Conservation (phyloP, 1,284 basidiomycete genomes). For the Pseudozyma sp. region DNA sequence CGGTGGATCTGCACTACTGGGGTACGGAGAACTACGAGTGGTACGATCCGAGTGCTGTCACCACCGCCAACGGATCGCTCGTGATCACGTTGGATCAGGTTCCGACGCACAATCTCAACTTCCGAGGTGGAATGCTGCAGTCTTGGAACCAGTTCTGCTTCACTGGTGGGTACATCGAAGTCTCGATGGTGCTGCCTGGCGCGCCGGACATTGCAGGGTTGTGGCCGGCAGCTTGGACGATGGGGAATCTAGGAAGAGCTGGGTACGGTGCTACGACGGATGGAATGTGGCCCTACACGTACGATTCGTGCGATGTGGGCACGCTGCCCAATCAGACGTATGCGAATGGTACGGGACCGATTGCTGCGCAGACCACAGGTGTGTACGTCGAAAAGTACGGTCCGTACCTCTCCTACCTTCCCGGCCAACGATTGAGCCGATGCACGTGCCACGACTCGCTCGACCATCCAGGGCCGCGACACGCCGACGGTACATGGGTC, state of each 20-base stretch:
- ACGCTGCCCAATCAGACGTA: conserved; percentile 64
- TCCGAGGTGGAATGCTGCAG: conserved; percentile 62
- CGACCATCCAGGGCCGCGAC: conserved; percentile 64
- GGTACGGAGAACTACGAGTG: conserved; percentile 59
- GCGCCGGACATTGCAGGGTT: conserved; percentile 44
- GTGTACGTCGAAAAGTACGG: conserved; percentile 57
- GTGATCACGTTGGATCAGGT: conserved; percentile 60
- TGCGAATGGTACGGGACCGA: conserved; percentile 57
- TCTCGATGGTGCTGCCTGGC: conserved; percentile 57
- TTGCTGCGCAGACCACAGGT: conserved; percentile 61
- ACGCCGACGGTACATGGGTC: conserved; percentile 56
- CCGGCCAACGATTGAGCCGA: conserved; percentile 61
- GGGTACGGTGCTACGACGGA: conserved; percentile 81
- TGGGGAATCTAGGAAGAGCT: conserved; percentile 76
- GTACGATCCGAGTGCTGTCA: conserved; percentile 62
- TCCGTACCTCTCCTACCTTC: conserved; percentile 54
- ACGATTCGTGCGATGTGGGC: conserved; percentile 70
- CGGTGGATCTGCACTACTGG: conserved; percentile 62
- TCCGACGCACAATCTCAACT: conserved; percentile 68
- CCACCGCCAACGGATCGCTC: conserved; percentile 54
- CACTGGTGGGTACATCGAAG: conserved; percentile 68
- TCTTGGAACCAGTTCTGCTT: conserved; percentile 68
- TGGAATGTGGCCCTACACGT: conserved; percentile 67
- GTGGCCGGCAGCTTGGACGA: conserved; percentile 65
- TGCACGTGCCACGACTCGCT: conserved; percentile 59